phyloP scores from a whole-genome alignment of 106 monocot species.

The Allium sativum region DNA sequence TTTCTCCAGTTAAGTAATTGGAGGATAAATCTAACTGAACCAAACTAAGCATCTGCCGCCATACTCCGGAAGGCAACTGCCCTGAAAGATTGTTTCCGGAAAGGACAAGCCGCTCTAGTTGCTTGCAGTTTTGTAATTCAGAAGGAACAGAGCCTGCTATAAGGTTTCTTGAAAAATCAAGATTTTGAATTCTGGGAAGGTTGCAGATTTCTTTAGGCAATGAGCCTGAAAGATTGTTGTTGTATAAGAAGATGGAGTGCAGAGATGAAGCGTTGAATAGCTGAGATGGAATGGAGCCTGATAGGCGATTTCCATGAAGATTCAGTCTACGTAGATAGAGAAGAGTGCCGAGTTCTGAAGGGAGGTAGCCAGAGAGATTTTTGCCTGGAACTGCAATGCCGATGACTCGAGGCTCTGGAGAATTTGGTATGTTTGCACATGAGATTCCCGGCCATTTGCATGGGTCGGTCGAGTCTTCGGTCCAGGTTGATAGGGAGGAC shows the following conservation, averaged over 20 bases:
- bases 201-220: conserved; percentile 49
- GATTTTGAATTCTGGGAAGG: conserved; percentile 59
- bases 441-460: conserved; percentile 76
- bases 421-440: conserved; percentile 48
- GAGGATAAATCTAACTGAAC: conserved; percentile 59
- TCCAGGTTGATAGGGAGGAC: conserved; percentile 37
- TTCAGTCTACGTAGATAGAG: conserved; percentile 74
- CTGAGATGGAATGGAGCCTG: conserved; percentile 44
- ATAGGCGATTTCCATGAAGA: conserved; percentile 60
- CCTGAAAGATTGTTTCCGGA: conserved; percentile 44
- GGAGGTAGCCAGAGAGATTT: conserved; percentile 86
- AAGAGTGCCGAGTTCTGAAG: conserved; percentile 72
- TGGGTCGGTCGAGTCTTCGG: conserved; percentile 42
- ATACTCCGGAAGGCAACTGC: conserved; percentile 43
- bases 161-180: conserved; percentile 59
- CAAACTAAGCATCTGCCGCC: conserved; percentile 40
- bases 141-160: conserved; percentile 39
- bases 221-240: conserved; percentile 59
- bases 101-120: conserved; percentile 54
- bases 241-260: conserved; percentile 74
- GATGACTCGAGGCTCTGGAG: conserved; percentile 44
- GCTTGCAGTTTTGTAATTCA: conserved; percentile 37
- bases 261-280: conserved; percentile 71
- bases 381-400: conserved; percentile 55
- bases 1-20: conserved; percentile 44